Evolutionary conservation across 2,329 filamentous ascomycete genomes (phyloP).

Genomic region (Trichoderma cornu-damae): DNA sequence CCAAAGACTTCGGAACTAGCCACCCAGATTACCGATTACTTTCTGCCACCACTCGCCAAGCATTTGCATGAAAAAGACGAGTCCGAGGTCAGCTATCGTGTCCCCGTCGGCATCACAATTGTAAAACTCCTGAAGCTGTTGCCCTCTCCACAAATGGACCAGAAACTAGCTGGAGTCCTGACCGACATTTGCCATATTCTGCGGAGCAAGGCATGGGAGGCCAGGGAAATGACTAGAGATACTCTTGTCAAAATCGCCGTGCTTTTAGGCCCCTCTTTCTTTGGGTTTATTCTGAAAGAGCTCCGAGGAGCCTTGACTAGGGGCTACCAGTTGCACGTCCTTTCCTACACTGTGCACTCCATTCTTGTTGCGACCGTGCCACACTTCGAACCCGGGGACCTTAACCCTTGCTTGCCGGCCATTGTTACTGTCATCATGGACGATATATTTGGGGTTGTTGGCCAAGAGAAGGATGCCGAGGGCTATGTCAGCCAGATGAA

Average conservation of each 20-base stretch:
- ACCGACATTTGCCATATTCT: slow-evolving; percentile 92
- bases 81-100: slow-evolving; percentile 84
- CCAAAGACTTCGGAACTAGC: slow-evolving; percentile 63
- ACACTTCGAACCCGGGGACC: slow-evolving; percentile 69
- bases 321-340: slow-evolving; percentile 89
- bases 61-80: slow-evolving; percentile 95
- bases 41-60: slow-evolving; percentile 72
- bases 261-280: slow-evolving; percentile 73
- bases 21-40: slow-evolving; percentile 65
- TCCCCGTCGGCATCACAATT: slow-evolving; percentile 82
- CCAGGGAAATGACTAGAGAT: slow-evolving; percentile 83
- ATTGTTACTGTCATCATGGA: slow-evolving; percentile 90
- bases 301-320: slow-evolving; percentile 73
- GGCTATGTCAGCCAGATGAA: slow-evolving; percentile 95
- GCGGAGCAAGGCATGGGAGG: slow-evolving; percentile 80
- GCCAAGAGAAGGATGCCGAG: slow-evolving; percentile 94
- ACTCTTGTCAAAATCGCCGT: slow-evolving; percentile 79
- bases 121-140: slow-evolving; percentile 82
- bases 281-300: slow-evolving; percentile 92
- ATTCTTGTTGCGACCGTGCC: slow-evolving; percentile 74
- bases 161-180: slow-evolving; percentile 73
- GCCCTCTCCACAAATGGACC: slow-evolving; percentile 64
- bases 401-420: slow-evolving; percentile 79
- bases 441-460: slow-evolving; percentile 87
- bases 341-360: slow-evolving; percentile 92